Percentiles rank a stretch among this genome's conserved stretches.
Evolutionary conservation across 2,329 filamentous ascomycete species (phyloP).

Genomic region (Talaromyces sp.): DNA sequence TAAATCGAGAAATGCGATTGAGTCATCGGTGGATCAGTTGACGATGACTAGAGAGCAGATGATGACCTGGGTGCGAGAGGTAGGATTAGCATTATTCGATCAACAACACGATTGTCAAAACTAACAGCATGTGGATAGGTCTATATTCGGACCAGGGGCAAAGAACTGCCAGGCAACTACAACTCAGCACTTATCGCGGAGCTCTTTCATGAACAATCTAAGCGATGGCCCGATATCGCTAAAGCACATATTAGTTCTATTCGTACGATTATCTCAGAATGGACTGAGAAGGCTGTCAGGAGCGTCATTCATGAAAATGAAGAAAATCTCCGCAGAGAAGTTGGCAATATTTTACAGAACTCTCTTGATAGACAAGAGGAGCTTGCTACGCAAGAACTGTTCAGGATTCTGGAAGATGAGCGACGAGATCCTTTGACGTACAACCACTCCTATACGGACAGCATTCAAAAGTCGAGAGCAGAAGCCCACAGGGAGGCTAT

Average conservation of each 20-base stretch:
- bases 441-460: neutral
- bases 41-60: neutral
- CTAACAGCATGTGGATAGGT: neutral
- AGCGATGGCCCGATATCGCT: neutral
- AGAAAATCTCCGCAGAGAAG: neutral
- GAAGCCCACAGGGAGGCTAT: neutral
- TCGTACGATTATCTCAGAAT: neutral
- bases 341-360: neutral
- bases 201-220: neutral
- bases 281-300: neutral
- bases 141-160: neutral
- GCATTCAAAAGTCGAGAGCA: neutral
- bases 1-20: neutral
- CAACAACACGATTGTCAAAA: neutral
- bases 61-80: neutral
- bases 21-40: neutral
- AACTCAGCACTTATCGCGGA: neutral
- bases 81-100: neutral
- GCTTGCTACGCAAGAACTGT: neutral
- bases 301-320: neutral
- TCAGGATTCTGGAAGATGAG: neutral
- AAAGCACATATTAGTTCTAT: neutral
- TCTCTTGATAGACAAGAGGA: neutral
- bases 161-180: neutral
- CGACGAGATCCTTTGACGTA: neutral